A percentile compares a stretch with the other conserved stretches of the same genome.
Evolutionary conservation across 2,329 filamentous ascomycete species (phyloP).

Genomic region (Botrytis byssoidea): DNA sequence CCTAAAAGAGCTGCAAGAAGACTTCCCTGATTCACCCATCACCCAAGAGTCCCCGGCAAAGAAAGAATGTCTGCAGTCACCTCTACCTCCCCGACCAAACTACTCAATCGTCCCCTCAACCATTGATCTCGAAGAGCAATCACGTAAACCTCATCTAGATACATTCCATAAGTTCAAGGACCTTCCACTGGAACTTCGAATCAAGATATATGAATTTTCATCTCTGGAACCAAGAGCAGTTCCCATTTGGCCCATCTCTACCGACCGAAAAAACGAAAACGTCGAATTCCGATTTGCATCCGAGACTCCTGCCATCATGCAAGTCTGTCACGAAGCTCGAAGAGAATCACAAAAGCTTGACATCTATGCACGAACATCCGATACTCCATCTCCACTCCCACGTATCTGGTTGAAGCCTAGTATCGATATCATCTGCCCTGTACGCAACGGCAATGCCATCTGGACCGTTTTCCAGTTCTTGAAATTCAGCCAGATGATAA

Average conservation of each 20-base stretch:
- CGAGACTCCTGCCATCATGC: conserved; percentile 1
- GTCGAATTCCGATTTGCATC: background rate
- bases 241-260: background rate
- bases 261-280: too few relatives aligned
- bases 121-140: background rate
- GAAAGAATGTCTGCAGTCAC: background rate
- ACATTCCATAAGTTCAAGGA: background rate
- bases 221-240: background rate
- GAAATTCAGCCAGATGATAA: background rate
- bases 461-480: background rate
- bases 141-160: background rate
- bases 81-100: background rate
- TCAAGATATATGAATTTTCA: background rate
- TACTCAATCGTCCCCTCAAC: conserved; percentile 6
- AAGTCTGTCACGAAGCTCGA: background rate
- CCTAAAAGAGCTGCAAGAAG: background rate
- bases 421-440: background rate
- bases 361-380: background rate
- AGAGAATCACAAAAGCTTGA: background rate
- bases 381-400: too few relatives aligned
- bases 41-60: background rate
- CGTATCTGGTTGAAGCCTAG: background rate
- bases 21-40: background rate
- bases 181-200: background rate
- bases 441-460: background rate